Evolutionary conservation across 2,329 filamentous ascomycete species (phyloP).

Genomic region (Fusarium miscanthi): DNA sequence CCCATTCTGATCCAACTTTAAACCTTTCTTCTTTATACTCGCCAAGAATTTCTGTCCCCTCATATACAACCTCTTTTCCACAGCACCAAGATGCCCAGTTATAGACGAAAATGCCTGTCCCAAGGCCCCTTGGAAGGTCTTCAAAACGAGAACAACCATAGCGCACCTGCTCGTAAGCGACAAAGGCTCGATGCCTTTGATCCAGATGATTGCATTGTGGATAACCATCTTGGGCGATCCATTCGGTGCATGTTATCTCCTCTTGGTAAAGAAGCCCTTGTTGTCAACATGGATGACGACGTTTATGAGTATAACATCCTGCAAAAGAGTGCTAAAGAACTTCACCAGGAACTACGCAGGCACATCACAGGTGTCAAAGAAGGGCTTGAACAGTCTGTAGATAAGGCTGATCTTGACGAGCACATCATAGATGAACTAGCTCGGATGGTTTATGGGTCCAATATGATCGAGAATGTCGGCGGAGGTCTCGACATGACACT

Average conservation of each 20-base stretch:
- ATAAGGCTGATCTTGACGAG: not conserved
- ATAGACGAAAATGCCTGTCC: not conserved
- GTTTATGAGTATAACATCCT: not conserved
- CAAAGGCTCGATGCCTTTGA: not conserved
- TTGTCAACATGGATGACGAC: not conserved
- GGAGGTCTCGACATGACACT: not conserved
- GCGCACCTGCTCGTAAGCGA: not conserved
- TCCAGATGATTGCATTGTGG: not conserved
- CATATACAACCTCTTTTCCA: not conserved
- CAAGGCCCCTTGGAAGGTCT: not conserved
- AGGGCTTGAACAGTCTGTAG: not conserved
- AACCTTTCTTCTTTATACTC: not conserved
- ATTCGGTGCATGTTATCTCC: not conserved
- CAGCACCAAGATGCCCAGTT: not conserved
- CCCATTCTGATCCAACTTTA: not conserved
- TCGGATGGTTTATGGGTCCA: conserved; percentile 15
- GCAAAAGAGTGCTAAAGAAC: not conserved
- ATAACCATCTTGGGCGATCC: not conserved
- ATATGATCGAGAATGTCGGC: conserved; percentile 20
- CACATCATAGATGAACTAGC: not conserved
- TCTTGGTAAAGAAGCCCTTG: not conserved
- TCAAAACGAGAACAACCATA: not conserved
- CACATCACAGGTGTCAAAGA: not conserved
- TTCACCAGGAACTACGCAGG: not conserved
- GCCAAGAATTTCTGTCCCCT: not conserved